Base-by-base conservation (phyloP, 768 basidiomycete genomes). In the Suillus ampliporus region DNA sequence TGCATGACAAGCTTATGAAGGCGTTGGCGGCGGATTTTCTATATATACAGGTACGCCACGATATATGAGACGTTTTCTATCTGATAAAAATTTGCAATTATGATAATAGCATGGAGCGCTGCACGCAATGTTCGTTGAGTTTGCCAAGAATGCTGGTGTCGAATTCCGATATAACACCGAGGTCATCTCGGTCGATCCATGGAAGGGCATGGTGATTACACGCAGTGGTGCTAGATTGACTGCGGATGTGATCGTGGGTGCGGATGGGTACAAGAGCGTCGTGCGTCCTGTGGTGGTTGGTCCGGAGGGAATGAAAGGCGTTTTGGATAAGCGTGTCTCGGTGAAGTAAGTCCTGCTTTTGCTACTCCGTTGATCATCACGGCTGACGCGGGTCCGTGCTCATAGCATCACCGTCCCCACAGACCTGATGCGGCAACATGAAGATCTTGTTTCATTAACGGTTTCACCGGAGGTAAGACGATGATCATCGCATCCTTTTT, bases 161-260 rank as follows among this genome's bases (percentile, higher is more conserved):
- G 67, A 74, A 5, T 78, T 88, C 58, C 73, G 74, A 6, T 84
- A 82, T 59, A 72, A 82, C 64, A 62, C 76, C 4, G 67, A 68
- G 48, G 80, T 83, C 54, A 71, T 79, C 14, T 67, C 69, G 0
- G 61, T 77, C 4, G 72, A 79, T 50, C 70, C 69, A 5, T 77
- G 80, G 63, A 51, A 72, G 8, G 71, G 71, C 6, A 51, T 44
- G 0, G 65, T 74, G 4, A 72, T 75, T 9, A 77, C 80, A 2
- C 74, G 77, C 21, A 76, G 71, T 44, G 86, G 84, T 13, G 78
- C 80, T 56, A 73, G 67, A 5, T 57, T 86, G 11, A 61, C 67
- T 15, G 83, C 82, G 0, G 87, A 89, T 66, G 69, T 88, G 28
- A 72, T 89, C 44, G 77, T 89, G 5, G 87, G 84, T 13, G 88